Evolutionary conservation across 495 filamentous ascomycete genomes (phyloP), one percentile per base, ranked within the genome.

Genomic region (Podospora anserina): DNA sequence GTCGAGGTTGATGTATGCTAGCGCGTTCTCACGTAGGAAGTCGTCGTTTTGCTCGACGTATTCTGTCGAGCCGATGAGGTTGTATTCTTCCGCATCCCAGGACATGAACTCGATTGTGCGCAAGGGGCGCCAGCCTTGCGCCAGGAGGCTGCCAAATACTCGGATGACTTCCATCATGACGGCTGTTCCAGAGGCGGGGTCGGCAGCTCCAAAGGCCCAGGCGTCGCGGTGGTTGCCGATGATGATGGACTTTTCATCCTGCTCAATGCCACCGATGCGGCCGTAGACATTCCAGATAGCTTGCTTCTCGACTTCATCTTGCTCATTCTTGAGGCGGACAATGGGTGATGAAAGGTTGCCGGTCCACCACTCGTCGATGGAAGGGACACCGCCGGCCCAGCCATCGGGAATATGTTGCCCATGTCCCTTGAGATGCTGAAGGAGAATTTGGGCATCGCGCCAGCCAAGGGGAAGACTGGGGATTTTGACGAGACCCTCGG

Each of bases 1-100:
- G 73, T 94, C 96, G 59, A 99, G 89, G 75, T 99, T 99, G 69
- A 99, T 81, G 76, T 99, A 99, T 6, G 92, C 94, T 62, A 92
- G 85, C 0, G 89, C 92, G 20, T 93, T 81, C 59, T 82, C 83
- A 44, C 87, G 88, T 9, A 98, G 85, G 81, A 85, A 87, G 0
- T 92, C 89, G 0, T 96, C 82, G 68, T 96, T 91, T 57, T 96
- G 91, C 80, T 99, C 95, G 53, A 98, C 94, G 71, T 92, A 93
- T 76, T 99, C 96, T 23, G 96, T 98, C 11, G 92, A 95, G 16
- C 95, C 95, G 65, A 97, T 93, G 44, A 94, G 77, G 77, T 98
- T 98, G 79, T 97, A 97, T 77, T 94, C 92, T 72, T 89, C 89
- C 32, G 84, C 95, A 76, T 99, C 95, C 95, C 96, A 99, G 54